These are phyloP conservation scores for Rhizopus microsporus DNA, from an alignment of 371 early-diverging fungal species.

Conservation along the genomic window DNA sequence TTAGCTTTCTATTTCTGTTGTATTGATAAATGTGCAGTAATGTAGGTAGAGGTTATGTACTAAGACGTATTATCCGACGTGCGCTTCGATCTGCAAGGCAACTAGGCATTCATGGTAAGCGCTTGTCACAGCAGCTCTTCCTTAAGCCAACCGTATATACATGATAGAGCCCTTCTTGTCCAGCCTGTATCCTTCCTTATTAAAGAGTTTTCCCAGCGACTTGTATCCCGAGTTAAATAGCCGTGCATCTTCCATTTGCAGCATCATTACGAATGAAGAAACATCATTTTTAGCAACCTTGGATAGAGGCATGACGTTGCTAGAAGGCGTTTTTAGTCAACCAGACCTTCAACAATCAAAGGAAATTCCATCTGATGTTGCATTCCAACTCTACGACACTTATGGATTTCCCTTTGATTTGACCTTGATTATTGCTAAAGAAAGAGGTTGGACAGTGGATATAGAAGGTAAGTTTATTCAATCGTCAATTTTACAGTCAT, in stretches of 20 bases:
- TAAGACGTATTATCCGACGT: slow-evolving; percentile 77
- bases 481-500: not conserved
- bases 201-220: slow-evolving; percentile 52
- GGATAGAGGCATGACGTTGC: slow-evolving; percentile 60
- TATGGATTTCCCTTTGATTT: slow-evolving; percentile 81
- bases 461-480: slow-evolving; percentile 35
- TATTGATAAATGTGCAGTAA: slow-evolving; percentile 38
- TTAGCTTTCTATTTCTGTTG: not conserved
- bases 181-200: slow-evolving; percentile 60
- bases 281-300: slow-evolving; percentile 63
- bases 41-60: slow-evolving; percentile 77
- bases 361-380: slow-evolving; percentile 53
- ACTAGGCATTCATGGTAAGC: slow-evolving; percentile 59
- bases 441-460: slow-evolving; percentile 73
- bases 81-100: slow-evolving; percentile 72
- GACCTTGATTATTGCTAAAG: slow-evolving; percentile 68
- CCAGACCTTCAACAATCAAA: slow-evolving; percentile 36
- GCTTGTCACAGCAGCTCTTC: not conserved
- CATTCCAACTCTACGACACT: slow-evolving; percentile 75
- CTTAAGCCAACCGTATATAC: not conserved
- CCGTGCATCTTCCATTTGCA: slow-evolving; percentile 54
- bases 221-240: slow-evolving; percentile 62
- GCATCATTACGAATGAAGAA: slow-evolving; percentile 70
- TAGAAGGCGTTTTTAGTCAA: slow-evolving; percentile 60
- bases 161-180: slow-evolving; percentile 60